Evolutionary conservation across 306 rosid species (phyloP).

Genomic region (Cicer bijugum): DNA sequence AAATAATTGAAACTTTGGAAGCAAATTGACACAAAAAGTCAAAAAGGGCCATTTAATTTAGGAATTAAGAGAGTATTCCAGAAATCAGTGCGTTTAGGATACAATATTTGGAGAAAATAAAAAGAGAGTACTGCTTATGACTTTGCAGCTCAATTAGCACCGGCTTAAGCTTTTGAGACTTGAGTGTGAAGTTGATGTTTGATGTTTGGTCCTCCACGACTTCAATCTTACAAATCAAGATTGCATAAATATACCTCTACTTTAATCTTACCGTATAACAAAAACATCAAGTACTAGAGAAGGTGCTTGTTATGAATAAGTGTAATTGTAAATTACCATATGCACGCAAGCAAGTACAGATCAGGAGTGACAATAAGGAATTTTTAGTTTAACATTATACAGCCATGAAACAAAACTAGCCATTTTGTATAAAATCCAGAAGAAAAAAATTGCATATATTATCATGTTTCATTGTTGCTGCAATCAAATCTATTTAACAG

Average conservation of each 20-base stretch:
- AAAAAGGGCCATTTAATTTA: slow-evolving; percentile 1
- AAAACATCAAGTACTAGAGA: slow-evolving; percentile 2
- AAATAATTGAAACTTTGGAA: slow-evolving; percentile 3
- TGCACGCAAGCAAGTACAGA: background rate
- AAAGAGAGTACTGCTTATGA: slow-evolving; percentile 2
- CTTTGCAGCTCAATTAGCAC: slow-evolving; percentile 4
- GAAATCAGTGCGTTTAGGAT: slow-evolving; percentile 2
- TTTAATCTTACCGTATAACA: slow-evolving; percentile 3
- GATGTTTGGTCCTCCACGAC: background rate
- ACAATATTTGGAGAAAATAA: background rate
- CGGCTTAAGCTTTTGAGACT: background rate
- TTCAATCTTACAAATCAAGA: background rate
- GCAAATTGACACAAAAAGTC: background rate
- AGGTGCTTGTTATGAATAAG: background rate
- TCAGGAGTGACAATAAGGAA: slow-evolving; percentile 6
- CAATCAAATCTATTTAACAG: background rate
- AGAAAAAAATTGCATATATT: background rate
- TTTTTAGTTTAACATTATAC: background rate
- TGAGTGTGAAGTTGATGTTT: slow-evolving; percentile 10
- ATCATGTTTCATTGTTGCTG: slow-evolving; percentile 22
- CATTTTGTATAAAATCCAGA: slow-evolving; percentile 29
- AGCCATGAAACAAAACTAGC: background rate
- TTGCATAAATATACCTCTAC: background rate
- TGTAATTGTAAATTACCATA: slow-evolving; percentile 11
- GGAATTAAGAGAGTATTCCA: slow-evolving; percentile 13